Conservation (phyloP, 108 stramenopile species). For the Cyclotella atomus region DNA sequence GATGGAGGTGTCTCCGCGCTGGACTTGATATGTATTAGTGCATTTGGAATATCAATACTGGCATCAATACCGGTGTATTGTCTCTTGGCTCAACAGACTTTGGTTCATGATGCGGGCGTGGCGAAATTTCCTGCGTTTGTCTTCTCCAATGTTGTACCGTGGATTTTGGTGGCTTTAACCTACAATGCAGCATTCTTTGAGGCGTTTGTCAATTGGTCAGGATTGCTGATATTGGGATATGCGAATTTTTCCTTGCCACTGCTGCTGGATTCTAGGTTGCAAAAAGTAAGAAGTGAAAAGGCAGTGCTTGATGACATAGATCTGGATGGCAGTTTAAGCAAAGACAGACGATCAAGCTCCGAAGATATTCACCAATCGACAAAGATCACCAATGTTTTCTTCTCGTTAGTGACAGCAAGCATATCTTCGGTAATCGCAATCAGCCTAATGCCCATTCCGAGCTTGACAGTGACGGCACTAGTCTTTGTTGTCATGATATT, state of each 20-base stretch:
- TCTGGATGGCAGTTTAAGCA: neutral
- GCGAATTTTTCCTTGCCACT: conserved; percentile 40
- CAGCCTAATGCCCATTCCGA: conserved; percentile 9
- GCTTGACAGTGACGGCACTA: neutral
- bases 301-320: neutral
- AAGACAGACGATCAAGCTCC: conserved; percentile 1
- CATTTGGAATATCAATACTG: conserved; percentile 27
- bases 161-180: conserved; percentile 43
- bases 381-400: neutral
- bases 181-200: conserved; percentile 49
- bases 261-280: conserved; percentile 31
- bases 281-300: conserved; percentile 21
- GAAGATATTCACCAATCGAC: neutral
- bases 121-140: conserved; percentile 22
- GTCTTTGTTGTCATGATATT: conserved; percentile 1
- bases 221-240: conserved; percentile 38
- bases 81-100: conserved; percentile 42
- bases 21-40: conserved; percentile 30
- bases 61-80: conserved; percentile 44
- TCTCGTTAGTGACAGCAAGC: conserved; percentile 8
- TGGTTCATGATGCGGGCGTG: conserved; percentile 37
- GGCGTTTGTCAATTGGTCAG: conserved; percentile 46
- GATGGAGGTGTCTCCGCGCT: conserved; percentile 13
- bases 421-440: conserved; percentile 11
- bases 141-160: conserved; percentile 38